Base-by-base conservation (phyloP, 169 alveolate genomes). In the Babesia bigemina region DNA sequence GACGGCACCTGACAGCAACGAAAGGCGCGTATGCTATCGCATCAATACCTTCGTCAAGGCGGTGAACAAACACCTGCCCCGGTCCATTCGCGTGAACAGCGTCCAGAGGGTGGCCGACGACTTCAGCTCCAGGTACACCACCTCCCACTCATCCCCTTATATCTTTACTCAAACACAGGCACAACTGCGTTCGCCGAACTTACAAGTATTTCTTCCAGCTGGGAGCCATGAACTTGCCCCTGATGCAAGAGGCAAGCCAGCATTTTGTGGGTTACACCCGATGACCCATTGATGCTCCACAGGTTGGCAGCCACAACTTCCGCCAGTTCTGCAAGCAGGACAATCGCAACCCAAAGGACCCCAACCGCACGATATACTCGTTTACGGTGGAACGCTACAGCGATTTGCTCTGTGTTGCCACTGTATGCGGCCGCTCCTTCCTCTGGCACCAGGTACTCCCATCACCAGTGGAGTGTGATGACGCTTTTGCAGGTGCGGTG, bases 401-500 rank as follows among this genome's bases (percentile, higher is more conserved):
- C 39, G 76, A 67, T 9, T 19, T 67, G 33, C 65, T 67, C 45
- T 55, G 58, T 67, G 76, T 67, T 1, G 76, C 76, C 6, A 67
- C 76, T 0, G 44, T 67, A 33, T n/a, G 29, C 0, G 76, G 76
- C 12, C 63, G 76, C 29, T 47, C 76, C 21, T 67, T 67, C 33
- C 60, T 67, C 55, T 67, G 76, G 76, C 76, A 67, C 53, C 76
- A 67, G 76, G 76, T 67, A 67, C 50, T 19, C 24, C 53, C 24
- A 12, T 13, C 19, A 10, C 50, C 14, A 11, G 50, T 50, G 21
- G 17, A 4, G 0, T 47, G 42, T 26, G n/a, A n/a, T 62, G 33
- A 14, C 13, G 0, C 17, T 7, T 6, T 65, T 24, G 36, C 49
- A 67, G 76, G 76, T 67, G 58, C 50, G 76, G 12, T 67, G 76